Percentiles rank a stretch among this genome's conserved stretches.
Conservation (phyloP, 768 basidiomycete species). For the Leccinum broughii region DNA sequence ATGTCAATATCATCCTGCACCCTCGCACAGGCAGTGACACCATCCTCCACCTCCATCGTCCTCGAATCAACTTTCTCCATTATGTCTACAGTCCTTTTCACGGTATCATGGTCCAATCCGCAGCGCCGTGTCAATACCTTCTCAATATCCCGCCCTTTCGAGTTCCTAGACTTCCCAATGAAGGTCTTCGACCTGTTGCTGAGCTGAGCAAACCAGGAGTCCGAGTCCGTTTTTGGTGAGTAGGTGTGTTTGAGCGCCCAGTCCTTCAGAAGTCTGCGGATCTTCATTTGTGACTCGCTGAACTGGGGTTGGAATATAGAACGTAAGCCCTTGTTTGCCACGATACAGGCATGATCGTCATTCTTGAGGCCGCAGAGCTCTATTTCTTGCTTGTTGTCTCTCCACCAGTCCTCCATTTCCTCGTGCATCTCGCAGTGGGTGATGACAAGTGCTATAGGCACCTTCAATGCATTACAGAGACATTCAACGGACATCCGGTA, state of each 20-base stretch:
- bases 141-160: constrained; percentile 20
- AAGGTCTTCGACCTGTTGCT: constrained; percentile 13
- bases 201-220: too few relatives aligned
- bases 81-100: constrained; percentile 23
- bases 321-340: not conserved
- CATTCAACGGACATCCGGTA: too few relatives aligned
- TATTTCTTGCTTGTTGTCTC: constrained; percentile 30
- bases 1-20: too few relatives aligned
- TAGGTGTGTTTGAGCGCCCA: too few relatives aligned
- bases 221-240: too few relatives aligned
- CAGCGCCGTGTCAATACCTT: constrained; percentile 19
- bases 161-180: constrained; percentile 4
- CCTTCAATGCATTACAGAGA: too few relatives aligned
- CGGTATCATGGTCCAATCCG: constrained; percentile 12
- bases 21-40: too few relatives aligned
- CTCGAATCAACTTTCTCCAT: not conserved
- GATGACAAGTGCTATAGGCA: constrained; percentile 11
- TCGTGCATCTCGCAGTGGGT: constrained; percentile 46
- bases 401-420: too few relatives aligned
- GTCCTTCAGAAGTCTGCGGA: too few relatives aligned
- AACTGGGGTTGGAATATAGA: too few relatives aligned
- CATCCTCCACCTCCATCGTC: too few relatives aligned
- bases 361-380: constrained; percentile 24
- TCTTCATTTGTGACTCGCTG: too few relatives aligned
- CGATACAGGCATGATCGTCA: constrained; percentile 32